Base-by-base conservation (phyloP, 371 early-diverging fungal genomes). In the Mortierella sp. region DNA sequence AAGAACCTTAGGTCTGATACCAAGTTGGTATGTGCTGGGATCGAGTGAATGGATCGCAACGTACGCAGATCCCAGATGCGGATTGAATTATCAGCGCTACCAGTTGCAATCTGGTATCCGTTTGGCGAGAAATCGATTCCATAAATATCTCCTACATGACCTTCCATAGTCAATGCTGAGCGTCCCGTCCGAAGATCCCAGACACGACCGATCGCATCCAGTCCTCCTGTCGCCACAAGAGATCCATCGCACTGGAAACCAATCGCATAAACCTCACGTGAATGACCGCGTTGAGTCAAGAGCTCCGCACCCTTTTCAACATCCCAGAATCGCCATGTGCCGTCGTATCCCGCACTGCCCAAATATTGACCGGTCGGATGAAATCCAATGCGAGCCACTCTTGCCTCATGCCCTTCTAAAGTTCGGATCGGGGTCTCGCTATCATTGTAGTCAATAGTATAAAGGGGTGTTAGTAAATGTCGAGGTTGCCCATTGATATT, bases 301-400 rank as follows among this genome's bases (percentile, higher is more conserved):
- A 98, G 81, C 67, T 96, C 96, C 25, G 86, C 73, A 25, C 83
- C 76, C 0, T 90, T 89, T 51, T 92, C 90, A 12, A 93, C 86
- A 81, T 98, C 98, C 97, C 97, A 98, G 23, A 98, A 85, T 60
- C 98, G 87, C 99, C 99, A 98, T 23, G 96, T 93, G 50, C 89
- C 90, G 80, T 98, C 98, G 70, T 89, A 97, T 80, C 91, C 92
- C 26, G 98, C 92, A 57, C 95, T 94, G 18, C 93, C 99, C 37
- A 98, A 75, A 64, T 87, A 97, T 60, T 87, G 81, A 9, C 98
- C 99, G 12, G 91, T 90, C 9, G 98, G 97, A 80, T 98, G 99
- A 81, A 95, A 96, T 5, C 85, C 94, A 18, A 97, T 90, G 26
- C 94, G 89, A n/a, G 93, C 87, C 1, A 98, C 95, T 21, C 98